These are phyloP conservation scores for Colletotrichum spinosum DNA, from an alignment of 2,329 filamentous ascomycete genomes.

Conservation along the genomic window DNA sequence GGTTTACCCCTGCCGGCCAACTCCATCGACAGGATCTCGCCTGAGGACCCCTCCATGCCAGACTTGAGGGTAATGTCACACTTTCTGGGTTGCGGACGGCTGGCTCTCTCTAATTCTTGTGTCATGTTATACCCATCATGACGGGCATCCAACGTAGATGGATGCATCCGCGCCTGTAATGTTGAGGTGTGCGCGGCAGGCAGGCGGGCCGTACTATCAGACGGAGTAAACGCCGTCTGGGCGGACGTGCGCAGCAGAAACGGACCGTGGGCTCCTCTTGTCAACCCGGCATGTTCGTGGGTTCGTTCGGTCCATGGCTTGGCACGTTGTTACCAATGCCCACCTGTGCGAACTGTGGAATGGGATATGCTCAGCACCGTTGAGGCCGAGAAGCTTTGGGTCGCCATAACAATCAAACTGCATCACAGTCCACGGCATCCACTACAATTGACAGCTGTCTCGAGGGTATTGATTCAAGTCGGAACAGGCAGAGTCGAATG, in stretches of 20 bases:
- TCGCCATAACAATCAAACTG: too few relatives aligned
- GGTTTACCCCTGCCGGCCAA: conserved; percentile 22
- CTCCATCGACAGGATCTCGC: conserved; percentile 3
- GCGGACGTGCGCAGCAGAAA: not conserved
- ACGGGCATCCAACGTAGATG: conserved; percentile 23
- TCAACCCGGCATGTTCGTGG: too few relatives aligned
- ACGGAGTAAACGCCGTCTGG: conserved; percentile 13
- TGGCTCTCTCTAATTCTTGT: not conserved
- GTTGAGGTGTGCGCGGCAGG: conserved; percentile 15
- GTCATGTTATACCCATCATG: conserved; percentile 16
- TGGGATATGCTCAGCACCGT: too few relatives aligned
- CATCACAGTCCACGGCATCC: too few relatives aligned
- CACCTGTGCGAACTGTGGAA: too few relatives aligned
- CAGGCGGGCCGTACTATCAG: conserved; percentile 6
- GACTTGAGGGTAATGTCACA: conserved; percentile 16
- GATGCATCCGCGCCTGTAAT: not conserved
- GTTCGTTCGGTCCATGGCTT: too few relatives aligned
- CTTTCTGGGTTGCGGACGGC: not conserved
- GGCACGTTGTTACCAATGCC: too few relatives aligned
- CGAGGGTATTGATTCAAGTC: too few relatives aligned
- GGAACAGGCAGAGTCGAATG: too few relatives aligned
- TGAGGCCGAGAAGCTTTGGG: too few relatives aligned
- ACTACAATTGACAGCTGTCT: too few relatives aligned
- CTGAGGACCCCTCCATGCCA: not conserved
- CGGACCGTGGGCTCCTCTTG: too few relatives aligned